A percentile compares a stretch with the other conserved stretches of the same genome.
Conservation (phyloP, 352 stramenopile genomes). For the Saprolegnia diclina region DNA sequence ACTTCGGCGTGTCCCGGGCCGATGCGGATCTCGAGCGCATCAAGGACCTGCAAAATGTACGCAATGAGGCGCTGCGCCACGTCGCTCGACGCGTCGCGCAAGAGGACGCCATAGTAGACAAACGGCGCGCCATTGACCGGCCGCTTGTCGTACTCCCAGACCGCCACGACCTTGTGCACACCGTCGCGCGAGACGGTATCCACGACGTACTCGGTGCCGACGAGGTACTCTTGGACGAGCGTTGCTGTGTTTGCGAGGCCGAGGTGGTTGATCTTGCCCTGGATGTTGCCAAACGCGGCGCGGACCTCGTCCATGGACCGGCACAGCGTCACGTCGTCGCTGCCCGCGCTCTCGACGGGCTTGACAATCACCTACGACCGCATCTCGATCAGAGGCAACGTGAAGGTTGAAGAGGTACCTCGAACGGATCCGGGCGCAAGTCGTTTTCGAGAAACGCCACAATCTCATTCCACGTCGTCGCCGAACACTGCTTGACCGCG, state of each 20-base stretch:
- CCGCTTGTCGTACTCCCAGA: conserved; percentile 98
- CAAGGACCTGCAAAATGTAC: conserved; percentile 68
- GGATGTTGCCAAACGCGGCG: conserved; percentile 85
- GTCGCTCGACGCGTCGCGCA: conserved; percentile 47
- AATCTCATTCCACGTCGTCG: conserved; percentile 76
- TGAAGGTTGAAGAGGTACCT: conserved; percentile 28
- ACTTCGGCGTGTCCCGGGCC: conserved; percentile 84
- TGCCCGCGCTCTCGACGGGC: conserved; percentile 89
- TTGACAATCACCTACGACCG: conserved; percentile 83
- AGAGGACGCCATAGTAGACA: conserved; percentile 90
- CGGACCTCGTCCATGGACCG: conserved; percentile 86
- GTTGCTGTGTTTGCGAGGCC: conserved; percentile 85
- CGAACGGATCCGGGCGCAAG: conserved; percentile 41
- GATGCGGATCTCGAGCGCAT: conserved; percentile 77
- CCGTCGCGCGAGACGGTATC: conserved; percentile 93
- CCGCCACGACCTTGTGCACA: conserved; percentile 90
- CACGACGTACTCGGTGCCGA: conserved; percentile 94
- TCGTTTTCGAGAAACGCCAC: conserved; percentile 73
- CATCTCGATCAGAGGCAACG: no score
- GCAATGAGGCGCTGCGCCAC: conserved; percentile 45
- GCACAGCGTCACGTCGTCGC: conserved; percentile 92
- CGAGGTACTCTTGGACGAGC: conserved; percentile 93
- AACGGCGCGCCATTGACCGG: conserved; percentile 88
- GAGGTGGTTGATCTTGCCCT: conserved; percentile 85
- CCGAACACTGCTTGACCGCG: conserved; percentile 67